Evolutionary conservation across 176 grass and related monocot genomes (phyloP).

Genomic region (Areca catechu): DNA sequence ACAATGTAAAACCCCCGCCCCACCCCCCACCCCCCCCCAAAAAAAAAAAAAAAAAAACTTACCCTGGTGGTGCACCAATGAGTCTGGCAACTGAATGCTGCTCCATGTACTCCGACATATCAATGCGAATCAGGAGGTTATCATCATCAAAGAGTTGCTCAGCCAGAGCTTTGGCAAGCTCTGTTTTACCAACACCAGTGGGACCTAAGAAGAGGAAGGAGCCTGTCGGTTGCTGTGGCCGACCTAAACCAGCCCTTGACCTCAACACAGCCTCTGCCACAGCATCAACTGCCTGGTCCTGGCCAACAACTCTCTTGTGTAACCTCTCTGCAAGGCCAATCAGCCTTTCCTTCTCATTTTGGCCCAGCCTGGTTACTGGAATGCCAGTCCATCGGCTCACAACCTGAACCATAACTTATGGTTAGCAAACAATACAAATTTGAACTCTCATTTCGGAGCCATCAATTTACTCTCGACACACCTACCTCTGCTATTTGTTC

Average conservation of each 20-base stretch:
- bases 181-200: constrained; percentile 86
- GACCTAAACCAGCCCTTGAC: constrained; percentile 70
- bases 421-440: no score
- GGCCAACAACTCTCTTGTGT: constrained; percentile 55
- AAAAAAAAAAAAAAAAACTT: not conserved
- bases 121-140: constrained; percentile 81
- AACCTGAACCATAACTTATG: not conserved
- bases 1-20: no score
- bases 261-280: constrained; percentile 80
- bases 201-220: constrained; percentile 92
- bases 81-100: constrained; percentile 84
- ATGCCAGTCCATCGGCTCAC: constrained; percentile 78
- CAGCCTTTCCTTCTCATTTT: constrained; percentile 67
- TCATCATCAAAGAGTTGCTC: constrained; percentile 95
- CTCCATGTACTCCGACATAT: constrained; percentile 99
- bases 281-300: constrained; percentile 53
- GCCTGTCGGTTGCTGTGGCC: constrained; percentile 82
- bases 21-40: no score
- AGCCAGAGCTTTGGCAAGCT: constrained; percentile 90
- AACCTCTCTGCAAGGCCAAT: constrained; percentile 58
- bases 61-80: constrained; percentile 91
- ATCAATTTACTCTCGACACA: no score
- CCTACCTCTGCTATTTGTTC: constrained; percentile 72
- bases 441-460: no score
- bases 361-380: constrained; percentile 70